Evolutionary conservation across 441 rosid genomes (phyloP), one percentile per base, ranked within the genome.

Genomic region (Croton setiger): DNA sequence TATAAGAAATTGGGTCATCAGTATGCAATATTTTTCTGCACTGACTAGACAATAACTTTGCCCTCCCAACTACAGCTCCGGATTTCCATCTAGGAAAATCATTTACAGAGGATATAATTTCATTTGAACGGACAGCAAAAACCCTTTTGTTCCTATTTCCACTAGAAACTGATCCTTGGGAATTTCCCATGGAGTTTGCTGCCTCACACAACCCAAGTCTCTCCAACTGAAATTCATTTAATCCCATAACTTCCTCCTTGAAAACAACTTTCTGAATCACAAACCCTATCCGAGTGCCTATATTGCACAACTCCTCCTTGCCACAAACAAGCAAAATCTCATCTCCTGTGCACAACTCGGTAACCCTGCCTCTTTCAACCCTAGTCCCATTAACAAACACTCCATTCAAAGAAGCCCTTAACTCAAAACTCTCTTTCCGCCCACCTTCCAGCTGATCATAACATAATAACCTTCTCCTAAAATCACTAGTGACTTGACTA

Each of bases 111-210:
- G 76, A 68, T 49, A 64, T n/a, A 27, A 65, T 44, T 59, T 78
- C 88, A 68, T 74, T 55, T 62, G 76, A 80, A 74, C 60, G 77
- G 36, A 74, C 60, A 72, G 96, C 94, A 76, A 80, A 91, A 75
- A 89, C 86, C 87, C 94, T 82, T 79, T 87, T 90, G 68, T 71
- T 85, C 73, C 90, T 80, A 60, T 75, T 84, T 72, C 86, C 88
- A 81, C 86, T 69, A 0, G 89, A 89, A 56, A 77, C 73, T 0
- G 84, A 80, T 65, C 93, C 90, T 51, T 73, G 86, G 8, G 89
- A 88, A 18, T 77, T 72, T 12, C 75, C 84, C 20, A 81, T 66
- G 0, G 78, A 80, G 7, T 67, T 37, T 53, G 76, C 66, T 45
- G 72, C 72, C 75, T 75, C 82, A 69, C 71, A 57, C 33, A 76